phyloP scores from a whole-genome alignment of 164 flowering plant species.

The Cinnamomum micranthum region DNA sequence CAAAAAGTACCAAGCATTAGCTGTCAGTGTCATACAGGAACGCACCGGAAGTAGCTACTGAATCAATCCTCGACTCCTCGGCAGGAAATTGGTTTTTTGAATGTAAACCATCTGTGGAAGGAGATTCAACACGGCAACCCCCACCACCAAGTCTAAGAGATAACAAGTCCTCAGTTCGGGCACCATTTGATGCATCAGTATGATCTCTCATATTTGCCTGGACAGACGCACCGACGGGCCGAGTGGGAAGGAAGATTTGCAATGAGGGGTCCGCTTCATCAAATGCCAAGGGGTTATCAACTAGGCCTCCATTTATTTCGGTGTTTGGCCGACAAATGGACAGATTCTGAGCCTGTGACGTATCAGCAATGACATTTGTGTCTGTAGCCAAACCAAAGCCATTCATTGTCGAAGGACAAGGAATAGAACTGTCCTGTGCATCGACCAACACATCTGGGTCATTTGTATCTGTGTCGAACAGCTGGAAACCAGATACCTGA shows the following conservation, averaged over 20 bases:
- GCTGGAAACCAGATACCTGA: conserved; percentile 52
- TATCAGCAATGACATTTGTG: conserved; percentile 25
- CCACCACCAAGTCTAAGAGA: conserved; percentile 87
- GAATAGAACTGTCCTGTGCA: conserved; percentile 39
- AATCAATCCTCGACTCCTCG: conserved; percentile 46
- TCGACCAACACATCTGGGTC: conserved; percentile 53
- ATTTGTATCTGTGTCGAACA: conserved; percentile 63
- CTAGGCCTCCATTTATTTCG: conserved; percentile 49
- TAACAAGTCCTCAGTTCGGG: conserved; percentile 76
- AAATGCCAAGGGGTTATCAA: conserved; percentile 72
- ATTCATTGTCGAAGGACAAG: conserved; percentile 46
- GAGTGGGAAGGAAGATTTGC: conserved; percentile 80
- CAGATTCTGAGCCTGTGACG: conserved; percentile 42
- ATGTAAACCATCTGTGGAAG: conserved; percentile 37
- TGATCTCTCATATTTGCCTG: conserved; percentile 52
- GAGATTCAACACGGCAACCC: conserved; percentile 37
- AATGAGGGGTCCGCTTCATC: conserved; percentile 77
- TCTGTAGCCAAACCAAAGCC: conserved; percentile 55
- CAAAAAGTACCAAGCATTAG: not conserved
- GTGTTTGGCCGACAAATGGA: conserved; percentile 34
- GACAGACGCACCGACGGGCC: conserved; percentile 46
- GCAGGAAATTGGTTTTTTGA: conserved; percentile 40
- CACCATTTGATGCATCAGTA: conserved; percentile 49
- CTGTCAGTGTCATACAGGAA: conserved; percentile 4
- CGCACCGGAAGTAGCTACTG: conserved; percentile 64